These are phyloP conservation scores for Massospora cicadina DNA, from an alignment of 371 early-diverging fungal species.

Conservation along the genomic window DNA sequence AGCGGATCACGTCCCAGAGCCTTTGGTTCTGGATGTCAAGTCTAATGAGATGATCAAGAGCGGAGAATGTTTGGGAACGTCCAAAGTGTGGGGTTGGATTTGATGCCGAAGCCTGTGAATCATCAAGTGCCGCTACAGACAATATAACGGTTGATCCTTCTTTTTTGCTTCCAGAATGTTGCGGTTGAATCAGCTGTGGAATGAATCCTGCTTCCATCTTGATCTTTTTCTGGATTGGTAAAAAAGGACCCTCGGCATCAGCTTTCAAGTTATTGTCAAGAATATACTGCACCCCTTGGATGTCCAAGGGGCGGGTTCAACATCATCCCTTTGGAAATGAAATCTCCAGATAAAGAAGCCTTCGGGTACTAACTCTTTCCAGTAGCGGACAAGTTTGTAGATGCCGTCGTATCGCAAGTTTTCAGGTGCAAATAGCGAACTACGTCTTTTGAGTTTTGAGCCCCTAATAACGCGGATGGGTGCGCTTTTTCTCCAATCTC, in stretches of 20 bases:
- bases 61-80: neutral
- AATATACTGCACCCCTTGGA: slow-evolving; percentile 22
- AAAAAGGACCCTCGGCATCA: neutral
- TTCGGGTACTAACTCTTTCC: slow-evolving; percentile 23
- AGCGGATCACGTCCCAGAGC: neutral
- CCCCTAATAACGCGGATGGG: slow-evolving; percentile 37
- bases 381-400: slow-evolving; percentile 40
- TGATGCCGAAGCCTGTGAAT: too few species aligned
- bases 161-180: too few species aligned
- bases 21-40: neutral
- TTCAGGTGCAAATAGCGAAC: slow-evolving; percentile 20
- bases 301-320: slow-evolving; percentile 42
- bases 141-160: too few species aligned
- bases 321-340: slow-evolving; percentile 37
- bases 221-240: neutral
- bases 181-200: neutral
- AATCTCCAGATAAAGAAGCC: slow-evolving; percentile 21
- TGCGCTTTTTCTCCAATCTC: slow-evolving; percentile 30
- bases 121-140: too few species aligned
- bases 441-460: slow-evolving; percentile 18
- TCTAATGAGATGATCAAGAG: neutral
- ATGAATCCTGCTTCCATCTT: neutral
- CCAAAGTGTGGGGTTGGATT: neutral
- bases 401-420: slow-evolving; percentile 44
- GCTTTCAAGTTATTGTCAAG: slow-evolving; percentile 10